Base-by-base conservation (phyloP, 2,329 filamentous ascomycete species). In the Colletotrichum sp. region DNA sequence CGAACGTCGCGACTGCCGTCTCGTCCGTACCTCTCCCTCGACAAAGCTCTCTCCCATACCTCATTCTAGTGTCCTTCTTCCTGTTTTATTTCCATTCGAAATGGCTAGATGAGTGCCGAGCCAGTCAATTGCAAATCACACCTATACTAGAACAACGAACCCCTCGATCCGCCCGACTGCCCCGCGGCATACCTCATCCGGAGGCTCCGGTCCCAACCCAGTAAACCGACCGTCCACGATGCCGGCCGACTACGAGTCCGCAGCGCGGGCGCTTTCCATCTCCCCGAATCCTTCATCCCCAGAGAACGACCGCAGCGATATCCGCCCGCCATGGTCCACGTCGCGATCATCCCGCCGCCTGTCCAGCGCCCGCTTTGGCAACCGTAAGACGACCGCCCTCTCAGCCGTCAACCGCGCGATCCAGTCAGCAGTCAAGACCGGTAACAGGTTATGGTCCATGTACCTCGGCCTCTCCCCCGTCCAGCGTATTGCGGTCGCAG, bases 401-500 rank as follows among this genome's bases (percentile, higher is more conserved):
- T 68, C 73, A 38, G 81, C 86, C 72, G 80, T 85, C 61, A 82
- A 84, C 52, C 85, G 87, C 75, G 81, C 87, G 70, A 80, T 87
- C 76, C 83, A 82, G 58, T 85, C 83, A 21, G 84, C 86, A 64
- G 81, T 86, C 73, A 85, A 88, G 77, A 79, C 89, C 38, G 86
- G 87, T 75, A 83, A 84, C 78, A 83, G 88, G 74, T 82, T 87
- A 32, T 66, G 89, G 61, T 84, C 85, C 73, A 85, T 89, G 61
- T 94, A 91, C 84, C 83, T 88, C 77, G 85, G 85, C 77, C 87
- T 95, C 68, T 87, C 90, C 16, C 87, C 90, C 1, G 80, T 91
- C 71, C 93, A 97, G 83, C 91, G 91, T 79, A 83, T 92, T 8
- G 86, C 93, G 24, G 87, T 93, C 24, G 83, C 89, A 15, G 75